A percentile compares a stretch with the other conserved stretches of the same genome.
These are phyloP conservation scores for Chaetomium sp. DNA, from an alignment of 2,329 filamentous ascomycete genomes.

Conservation along the genomic window DNA sequence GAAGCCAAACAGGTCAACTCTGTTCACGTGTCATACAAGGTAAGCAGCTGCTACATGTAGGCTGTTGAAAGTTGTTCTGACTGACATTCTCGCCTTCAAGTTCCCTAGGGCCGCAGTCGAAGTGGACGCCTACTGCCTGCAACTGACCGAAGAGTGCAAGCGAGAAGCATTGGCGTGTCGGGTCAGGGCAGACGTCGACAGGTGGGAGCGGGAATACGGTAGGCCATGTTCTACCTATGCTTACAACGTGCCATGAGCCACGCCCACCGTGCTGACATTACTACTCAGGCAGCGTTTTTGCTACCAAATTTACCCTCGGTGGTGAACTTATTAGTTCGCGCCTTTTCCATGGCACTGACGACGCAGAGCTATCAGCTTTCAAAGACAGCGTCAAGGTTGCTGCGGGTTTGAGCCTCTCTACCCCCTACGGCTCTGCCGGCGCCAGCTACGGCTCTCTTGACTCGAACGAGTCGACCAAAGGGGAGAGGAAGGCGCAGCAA, in stretches of 20 bases:
- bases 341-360: not conserved
- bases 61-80: conserved; percentile 3
- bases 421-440: not conserved
- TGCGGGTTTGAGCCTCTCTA: conserved; percentile 2
- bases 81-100: conserved; percentile 3
- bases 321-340: conserved; percentile 4
- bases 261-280: not conserved
- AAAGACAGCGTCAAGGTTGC: conserved; percentile 1
- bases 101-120: conserved; percentile 4
- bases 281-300: not conserved
- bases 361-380: not conserved
- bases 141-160: conserved; percentile 4
- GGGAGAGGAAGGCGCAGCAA: not conserved
- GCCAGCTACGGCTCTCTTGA: not conserved
- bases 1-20: not conserved
- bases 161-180: conserved; percentile 2
- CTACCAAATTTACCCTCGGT: conserved; percentile 2
- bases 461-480: conserved; percentile 4
- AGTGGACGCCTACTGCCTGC: conserved; percentile 2
- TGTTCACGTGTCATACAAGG: conserved; percentile 4
- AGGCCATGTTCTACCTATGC: not conserved
- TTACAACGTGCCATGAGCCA: conserved; percentile 1
- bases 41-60: conserved; percentile 1
- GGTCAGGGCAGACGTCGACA: not conserved
- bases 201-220: conserved; percentile 1